phyloP scores from a whole-genome alignment of 1,139 yeast genomes.

The Saccharomyces hybrid region DNA sequence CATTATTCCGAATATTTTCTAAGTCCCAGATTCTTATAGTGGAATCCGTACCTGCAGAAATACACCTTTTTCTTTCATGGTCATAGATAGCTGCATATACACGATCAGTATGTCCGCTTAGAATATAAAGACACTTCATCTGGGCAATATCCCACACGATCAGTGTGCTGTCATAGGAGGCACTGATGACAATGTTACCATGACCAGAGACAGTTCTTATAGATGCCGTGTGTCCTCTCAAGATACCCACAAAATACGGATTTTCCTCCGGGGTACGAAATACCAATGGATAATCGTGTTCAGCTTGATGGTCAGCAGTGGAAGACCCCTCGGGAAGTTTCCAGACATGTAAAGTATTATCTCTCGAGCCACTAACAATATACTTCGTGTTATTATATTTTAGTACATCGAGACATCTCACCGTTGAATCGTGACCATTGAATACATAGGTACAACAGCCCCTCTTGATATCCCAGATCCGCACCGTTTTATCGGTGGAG shows the following conservation, averaged over 20 bases:
- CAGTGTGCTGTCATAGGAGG: constrained; percentile 83
- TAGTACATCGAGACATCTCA: constrained; percentile 77
- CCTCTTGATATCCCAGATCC: constrained; percentile 70
- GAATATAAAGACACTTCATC: constrained; percentile 62
- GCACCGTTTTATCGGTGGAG: constrained; percentile 81
- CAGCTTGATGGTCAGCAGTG: constrained; percentile 17
- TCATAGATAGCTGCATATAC: constrained; percentile 85
- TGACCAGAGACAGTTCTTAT: constrained; percentile 84
- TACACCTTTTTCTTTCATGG: constrained; percentile 64
- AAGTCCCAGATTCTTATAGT: constrained; percentile 87
- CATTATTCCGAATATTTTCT: constrained; percentile 32
- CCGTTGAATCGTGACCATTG: constrained; percentile 86
- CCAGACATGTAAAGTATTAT: constrained; percentile 85
- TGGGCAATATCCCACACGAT: constrained; percentile 85
- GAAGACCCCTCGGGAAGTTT: constrained; percentile 52
- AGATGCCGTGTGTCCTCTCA: constrained; percentile 77
- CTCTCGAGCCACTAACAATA: constrained; percentile 87
- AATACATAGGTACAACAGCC: constrained; percentile 59
- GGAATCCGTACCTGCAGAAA: constrained; percentile 88
- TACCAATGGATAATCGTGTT: constrained; percentile 31
- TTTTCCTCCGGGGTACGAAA: constrained; percentile 42
- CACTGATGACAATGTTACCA: constrained; percentile 78
- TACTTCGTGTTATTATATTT: constrained; percentile 54
- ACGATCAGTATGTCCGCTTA: constrained; percentile 80
- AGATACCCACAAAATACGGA: constrained; percentile 63